phyloP scores from a whole-genome alignment of 139 green algal species.

The Haematococcus lacustris region DNA sequence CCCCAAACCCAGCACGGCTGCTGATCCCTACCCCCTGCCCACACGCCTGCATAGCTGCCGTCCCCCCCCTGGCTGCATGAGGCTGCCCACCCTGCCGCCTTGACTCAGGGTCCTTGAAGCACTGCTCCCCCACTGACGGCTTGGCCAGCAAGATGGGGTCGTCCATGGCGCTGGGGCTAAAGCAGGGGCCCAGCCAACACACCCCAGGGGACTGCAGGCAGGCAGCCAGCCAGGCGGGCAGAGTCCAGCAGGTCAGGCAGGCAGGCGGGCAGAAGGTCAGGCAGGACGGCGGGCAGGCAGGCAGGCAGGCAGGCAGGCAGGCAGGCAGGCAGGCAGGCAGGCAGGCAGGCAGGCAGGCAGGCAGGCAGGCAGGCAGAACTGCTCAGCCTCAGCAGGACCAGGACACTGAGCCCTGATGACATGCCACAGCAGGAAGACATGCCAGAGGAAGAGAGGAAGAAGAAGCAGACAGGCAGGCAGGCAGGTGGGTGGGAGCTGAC shows the following conservation, averaged over 20 bases:
- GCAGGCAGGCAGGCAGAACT: not conserved
- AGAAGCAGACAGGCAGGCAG: not conserved
- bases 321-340: not conserved
- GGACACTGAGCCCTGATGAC: no score
- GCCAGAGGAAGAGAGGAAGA: no score
- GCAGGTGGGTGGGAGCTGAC: not conserved
- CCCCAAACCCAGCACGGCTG: no score
- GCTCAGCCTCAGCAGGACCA: not conserved
- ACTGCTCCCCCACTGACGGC: constrained; percentile 17
- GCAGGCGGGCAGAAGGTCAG: not conserved
- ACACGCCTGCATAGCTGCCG: no score
- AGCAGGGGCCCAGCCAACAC: constrained; percentile 68
- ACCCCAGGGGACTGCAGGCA: constrained; percentile 20
- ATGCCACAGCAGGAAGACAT: no score
- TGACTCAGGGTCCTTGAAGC: not conserved
- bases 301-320: no score
- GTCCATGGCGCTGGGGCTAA: constrained; percentile 35
- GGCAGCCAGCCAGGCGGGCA: not conserved
- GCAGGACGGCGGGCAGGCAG: no score
- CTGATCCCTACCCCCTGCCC: no score
- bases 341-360: no score
- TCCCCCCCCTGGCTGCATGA: no score
- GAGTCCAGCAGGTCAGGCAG: no score
- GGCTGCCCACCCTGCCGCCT: not conserved
- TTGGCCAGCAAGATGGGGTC: constrained; percentile 18